Percentiles rank a stretch among this genome's conserved stretches.
phyloP scores from a whole-genome alignment of 805 yeast genomes.

The Sugiyamaella chiloensis region DNA sequence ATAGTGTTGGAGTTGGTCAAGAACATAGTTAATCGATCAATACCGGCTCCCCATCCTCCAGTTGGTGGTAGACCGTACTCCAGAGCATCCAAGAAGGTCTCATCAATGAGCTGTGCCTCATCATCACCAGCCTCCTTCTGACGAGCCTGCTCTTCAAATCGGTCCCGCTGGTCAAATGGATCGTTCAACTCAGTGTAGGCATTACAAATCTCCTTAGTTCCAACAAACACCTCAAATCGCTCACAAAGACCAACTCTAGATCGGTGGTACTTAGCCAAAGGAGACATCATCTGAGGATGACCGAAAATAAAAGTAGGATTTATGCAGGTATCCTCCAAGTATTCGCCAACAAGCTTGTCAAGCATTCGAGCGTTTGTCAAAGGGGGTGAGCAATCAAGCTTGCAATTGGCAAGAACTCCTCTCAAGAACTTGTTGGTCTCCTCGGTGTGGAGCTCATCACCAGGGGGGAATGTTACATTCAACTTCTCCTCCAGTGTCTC shows the following conservation, averaged over 20 bases:
- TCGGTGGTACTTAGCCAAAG: constrained; percentile 95
- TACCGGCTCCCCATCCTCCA: constrained; percentile 99
- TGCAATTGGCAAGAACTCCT: constrained; percentile 69
- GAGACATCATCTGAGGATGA: constrained; percentile 99
- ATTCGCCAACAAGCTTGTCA: constrained; percentile 95
- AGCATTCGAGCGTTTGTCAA: constrained; percentile 98
- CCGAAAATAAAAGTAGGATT: constrained; percentile 98
- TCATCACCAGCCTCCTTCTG: constrained; percentile 99
- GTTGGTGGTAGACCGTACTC: constrained; percentile 99
- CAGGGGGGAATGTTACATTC: constrained; percentile 90
- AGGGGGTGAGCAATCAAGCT: constrained; percentile 86
- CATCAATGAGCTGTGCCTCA: constrained; percentile 96
- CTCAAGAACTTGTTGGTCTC: constrained; percentile 91
- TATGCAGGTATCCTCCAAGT: constrained; percentile 82
- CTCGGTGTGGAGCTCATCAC: constrained; percentile 88
- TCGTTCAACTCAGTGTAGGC: constrained; percentile 99
- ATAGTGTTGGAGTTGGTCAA: constrained; percentile 94
- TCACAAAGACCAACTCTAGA: constrained; percentile 92
- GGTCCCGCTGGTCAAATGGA: constrained; percentile 95
- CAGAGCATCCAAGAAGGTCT: constrained; percentile 93
- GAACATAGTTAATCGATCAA: constrained; percentile 97
- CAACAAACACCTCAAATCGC: constrained; percentile 97
- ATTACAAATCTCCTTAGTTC: constrained; percentile 96
- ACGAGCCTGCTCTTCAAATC: constrained; percentile 98
- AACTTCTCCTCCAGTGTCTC: constrained; percentile 87